Percentiles rank a stretch among this genome's conserved stretches.
These are phyloP conservation scores for Dendrobium officinale DNA, from an alignment of 106 monocot genomes.

Conservation along the genomic window DNA sequence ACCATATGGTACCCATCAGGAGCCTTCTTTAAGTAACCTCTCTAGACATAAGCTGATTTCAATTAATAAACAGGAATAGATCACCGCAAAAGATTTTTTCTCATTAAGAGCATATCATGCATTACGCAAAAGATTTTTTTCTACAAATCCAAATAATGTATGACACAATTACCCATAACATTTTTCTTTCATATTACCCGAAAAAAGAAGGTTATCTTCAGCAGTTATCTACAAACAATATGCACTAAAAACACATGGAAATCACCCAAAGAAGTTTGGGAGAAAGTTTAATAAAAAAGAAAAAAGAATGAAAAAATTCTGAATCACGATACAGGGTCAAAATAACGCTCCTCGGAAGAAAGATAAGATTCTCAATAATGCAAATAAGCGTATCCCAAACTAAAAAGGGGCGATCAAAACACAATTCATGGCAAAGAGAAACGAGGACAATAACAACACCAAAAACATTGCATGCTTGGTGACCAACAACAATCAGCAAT, in stretches of 20 bases:
- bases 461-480: background rate
- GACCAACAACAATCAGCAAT: background rate
- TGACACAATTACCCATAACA: background rate
- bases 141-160: background rate
- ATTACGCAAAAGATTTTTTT: background rate
- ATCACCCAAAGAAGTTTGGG: background rate
- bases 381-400: background rate
- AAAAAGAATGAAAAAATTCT: background rate
- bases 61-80: background rate
- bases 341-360: background rate
- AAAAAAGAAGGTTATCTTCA: background rate
- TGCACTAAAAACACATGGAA: background rate
- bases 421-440: background rate
- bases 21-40: background rate
- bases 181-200: background rate
- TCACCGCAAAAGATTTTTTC: background rate
- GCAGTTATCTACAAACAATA: background rate
- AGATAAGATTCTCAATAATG: background rate
- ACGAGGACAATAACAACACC: background rate
- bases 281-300: background rate
- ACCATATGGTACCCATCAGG: background rate
- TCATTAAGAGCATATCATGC: background rate
- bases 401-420: background rate
- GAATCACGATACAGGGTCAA: background rate
- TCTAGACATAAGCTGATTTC: background rate